Conservation (phyloP, 2,329 filamentous ascomycete genomes). For the Sclerotinia sclerotiorum region DNA sequence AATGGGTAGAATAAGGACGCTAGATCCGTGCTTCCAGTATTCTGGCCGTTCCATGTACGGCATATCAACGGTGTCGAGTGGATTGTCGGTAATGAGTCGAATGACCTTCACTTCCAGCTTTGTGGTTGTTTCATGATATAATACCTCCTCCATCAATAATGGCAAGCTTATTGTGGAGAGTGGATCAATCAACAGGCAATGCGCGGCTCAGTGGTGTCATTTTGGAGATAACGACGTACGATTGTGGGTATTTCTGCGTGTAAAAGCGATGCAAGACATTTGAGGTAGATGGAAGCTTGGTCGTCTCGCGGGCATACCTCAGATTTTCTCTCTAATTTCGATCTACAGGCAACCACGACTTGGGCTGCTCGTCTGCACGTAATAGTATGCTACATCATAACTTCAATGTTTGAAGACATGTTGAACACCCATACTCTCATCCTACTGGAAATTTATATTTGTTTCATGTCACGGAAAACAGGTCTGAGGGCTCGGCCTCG, state of each 20-base stretch:
- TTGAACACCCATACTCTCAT: not conserved
- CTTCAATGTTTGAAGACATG: not conserved
- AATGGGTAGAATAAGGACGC: not conserved
- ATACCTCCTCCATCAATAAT: not conserved
- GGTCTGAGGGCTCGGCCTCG: too few species aligned
- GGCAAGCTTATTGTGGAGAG: not conserved
- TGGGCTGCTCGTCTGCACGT: too few species aligned
- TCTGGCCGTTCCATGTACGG: not conserved
- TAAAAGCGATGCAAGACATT: not conserved
- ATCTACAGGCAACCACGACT: too few species aligned
- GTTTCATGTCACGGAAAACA: not conserved
- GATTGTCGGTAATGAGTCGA: not conserved
- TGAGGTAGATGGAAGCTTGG: not conserved
- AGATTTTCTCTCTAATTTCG: not conserved
- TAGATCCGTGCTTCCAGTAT: not conserved
- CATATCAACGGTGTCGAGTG: not conserved
- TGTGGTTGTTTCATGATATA: not conserved
- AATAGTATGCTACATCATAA: not conserved
- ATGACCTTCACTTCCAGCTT: not conserved
- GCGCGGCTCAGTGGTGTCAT: too few species aligned
- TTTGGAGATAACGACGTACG: too few species aligned
- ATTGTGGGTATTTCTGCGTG: not conserved
- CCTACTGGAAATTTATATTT: not conserved
- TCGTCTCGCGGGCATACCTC: too few species aligned
- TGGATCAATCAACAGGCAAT: not conserved